phyloP scores from a whole-genome alignment of 2,329 filamentous ascomycete genomes.

The Diplocarpon rosae region DNA sequence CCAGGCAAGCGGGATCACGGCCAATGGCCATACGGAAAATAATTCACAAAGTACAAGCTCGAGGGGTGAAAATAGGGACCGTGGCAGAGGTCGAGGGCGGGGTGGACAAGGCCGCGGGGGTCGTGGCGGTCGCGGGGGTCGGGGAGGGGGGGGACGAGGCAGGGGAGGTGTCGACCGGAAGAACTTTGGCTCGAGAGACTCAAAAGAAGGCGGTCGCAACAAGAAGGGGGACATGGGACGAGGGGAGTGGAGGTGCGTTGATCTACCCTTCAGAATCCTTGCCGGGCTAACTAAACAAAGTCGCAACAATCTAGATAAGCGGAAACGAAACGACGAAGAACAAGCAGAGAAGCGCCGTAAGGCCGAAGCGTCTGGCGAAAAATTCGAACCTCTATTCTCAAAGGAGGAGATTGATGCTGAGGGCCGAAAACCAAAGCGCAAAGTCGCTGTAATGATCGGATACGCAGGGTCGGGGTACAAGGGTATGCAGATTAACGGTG shows the following conservation, averaged over 20 bases:
- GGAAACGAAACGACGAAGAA: constrained; percentile 38
- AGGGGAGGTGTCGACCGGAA: constrained; percentile 35
- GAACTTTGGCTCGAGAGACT: constrained; percentile 29
- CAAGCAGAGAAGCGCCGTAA: constrained; percentile 45
- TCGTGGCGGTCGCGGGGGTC: constrained; percentile 18
- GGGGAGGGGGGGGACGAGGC: constrained; percentile 14
- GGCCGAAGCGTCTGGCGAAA: constrained; percentile 30
- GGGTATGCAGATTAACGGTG: constrained; percentile 81
- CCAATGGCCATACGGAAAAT: constrained; percentile 9
- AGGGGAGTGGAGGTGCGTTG: constrained; percentile 50
- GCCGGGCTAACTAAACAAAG: constrained; percentile 39
- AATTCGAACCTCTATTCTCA: constrained; percentile 38
- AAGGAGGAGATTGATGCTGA: constrained; percentile 83
- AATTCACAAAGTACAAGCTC: constrained; percentile 6
- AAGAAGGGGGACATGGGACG: constrained; percentile 59
- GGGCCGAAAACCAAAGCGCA: constrained; percentile 81
- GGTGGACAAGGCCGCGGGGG: constrained; percentile 7
- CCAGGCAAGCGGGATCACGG: neutral
- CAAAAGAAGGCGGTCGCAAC: constrained; percentile 30
- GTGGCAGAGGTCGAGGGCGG: constrained; percentile 12
- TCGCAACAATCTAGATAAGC: constrained; percentile 39
- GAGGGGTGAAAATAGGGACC: constrained; percentile 5
- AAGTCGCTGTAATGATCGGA: constrained; percentile 89
- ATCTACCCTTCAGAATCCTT: constrained; percentile 4
- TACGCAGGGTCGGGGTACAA: constrained; percentile 96